Base-by-base conservation (phyloP, 164 flowering plant species). In the Echeveria elegans region DNA sequence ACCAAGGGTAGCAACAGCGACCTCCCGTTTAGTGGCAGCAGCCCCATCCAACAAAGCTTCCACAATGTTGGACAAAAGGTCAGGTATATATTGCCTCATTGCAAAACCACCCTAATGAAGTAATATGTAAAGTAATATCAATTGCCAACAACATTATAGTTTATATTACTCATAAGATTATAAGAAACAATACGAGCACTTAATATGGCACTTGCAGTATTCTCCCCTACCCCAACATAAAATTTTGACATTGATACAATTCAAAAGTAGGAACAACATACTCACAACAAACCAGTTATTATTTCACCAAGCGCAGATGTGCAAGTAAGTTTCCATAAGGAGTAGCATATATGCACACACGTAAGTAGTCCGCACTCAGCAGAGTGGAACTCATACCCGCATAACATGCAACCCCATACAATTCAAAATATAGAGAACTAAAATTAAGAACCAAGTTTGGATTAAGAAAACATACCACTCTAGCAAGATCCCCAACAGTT, bases 1-100 rank as follows among this genome's bases (percentile, higher is more conserved):
- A 73, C 99, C 99, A 74, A 94, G 95, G 67, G 99, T 94, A 43
- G 92, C 77, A 40, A 94, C 96, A 66, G 99, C 97, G 56, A 89
- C 93, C 78, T 91, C 96, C 66, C 97, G 93, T 74, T 91, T 94
- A 18, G 85, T 65, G 59, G 76, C 94, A 73, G 94, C 96, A 77
- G 96, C 92, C 61, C 99, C 96, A 84, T 94, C 99, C 85, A 89
- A 53, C 64, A 94, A 78, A 69, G 96, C 99, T 24, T 94, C 99
- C 69, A 94, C 96, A 73, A 94, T 94, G 66, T 88, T 74, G 48
- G 93, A 96, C 99, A 94, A 89, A 30, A 94, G 84, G 70, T 88
- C 96, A 38, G 87, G 76, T 67, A 94, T 84, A 71, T 91, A 89
- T 53, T 77, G 82, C 69, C 93, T 81, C 96, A 94, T 91, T 65